phyloP scores from a whole-genome alignment of 148 eudicot genomes.

The Diospyros lotus region DNA sequence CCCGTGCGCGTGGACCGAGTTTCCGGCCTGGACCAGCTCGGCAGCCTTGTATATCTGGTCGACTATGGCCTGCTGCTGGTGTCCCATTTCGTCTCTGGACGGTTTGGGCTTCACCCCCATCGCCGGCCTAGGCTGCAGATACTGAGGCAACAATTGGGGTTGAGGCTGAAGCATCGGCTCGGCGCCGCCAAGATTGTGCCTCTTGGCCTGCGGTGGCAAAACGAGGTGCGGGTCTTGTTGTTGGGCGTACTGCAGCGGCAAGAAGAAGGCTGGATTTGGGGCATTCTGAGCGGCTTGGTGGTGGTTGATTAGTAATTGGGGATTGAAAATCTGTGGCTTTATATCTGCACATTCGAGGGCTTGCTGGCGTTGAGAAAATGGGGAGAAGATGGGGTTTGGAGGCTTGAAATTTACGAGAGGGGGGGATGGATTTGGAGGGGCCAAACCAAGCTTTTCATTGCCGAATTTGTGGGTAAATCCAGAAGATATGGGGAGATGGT shows the following conservation, averaged over 20 bases:
- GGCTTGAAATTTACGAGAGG: background rate
- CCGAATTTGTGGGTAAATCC: slow-evolving; percentile 11
- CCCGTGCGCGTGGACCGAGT: slow-evolving; percentile 90
- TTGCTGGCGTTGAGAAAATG: background rate
- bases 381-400: slow-evolving; percentile 20
- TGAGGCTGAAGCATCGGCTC: slow-evolving; percentile 22
- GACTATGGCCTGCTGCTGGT: slow-evolving; percentile 52
- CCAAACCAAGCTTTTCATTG: slow-evolving; percentile 16
- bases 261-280: slow-evolving; percentile 50
- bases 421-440: slow-evolving; percentile 8
- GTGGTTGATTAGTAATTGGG: slow-evolving; percentile 42
- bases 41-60: slow-evolving; percentile 86
- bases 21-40: slow-evolving; percentile 71
- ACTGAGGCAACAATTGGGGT: slow-evolving; percentile 27
- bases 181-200: slow-evolving; percentile 56
- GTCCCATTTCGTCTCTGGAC: slow-evolving; percentile 34
- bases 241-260: slow-evolving; percentile 32
- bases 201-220: slow-evolving; percentile 48
- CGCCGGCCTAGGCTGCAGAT: slow-evolving; percentile 27
- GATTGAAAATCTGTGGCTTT: slow-evolving; percentile 46
- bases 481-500: slow-evolving; percentile 15
- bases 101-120: slow-evolving; percentile 30
- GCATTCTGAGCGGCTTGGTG: slow-evolving; percentile 37
- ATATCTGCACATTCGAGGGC: slow-evolving; percentile 33
- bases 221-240: slow-evolving; percentile 23